Conservation (phyloP, 192 early-diverging fungal genomes). For the Coemansia biformis region DNA sequence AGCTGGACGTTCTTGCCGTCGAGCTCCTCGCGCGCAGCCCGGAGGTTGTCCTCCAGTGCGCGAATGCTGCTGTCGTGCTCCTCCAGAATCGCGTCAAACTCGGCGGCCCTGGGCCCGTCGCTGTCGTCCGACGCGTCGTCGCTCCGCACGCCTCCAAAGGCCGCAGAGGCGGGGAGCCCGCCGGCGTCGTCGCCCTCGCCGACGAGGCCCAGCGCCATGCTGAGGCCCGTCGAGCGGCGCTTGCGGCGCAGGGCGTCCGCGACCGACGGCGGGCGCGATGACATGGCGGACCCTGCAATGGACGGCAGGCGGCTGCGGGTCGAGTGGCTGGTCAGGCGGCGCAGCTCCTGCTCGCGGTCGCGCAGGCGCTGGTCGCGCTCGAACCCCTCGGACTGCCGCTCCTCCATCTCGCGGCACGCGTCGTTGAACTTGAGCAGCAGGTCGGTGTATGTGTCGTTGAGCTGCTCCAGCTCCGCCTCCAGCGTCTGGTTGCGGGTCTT, state of each 20-base stretch:
- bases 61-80: slow-evolving; percentile 66
- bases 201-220: background rate
- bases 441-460: slow-evolving; percentile 54
- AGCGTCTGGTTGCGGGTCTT: slow-evolving; percentile 39
- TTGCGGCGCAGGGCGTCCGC: slow-evolving; percentile 15
- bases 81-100: slow-evolving; percentile 64
- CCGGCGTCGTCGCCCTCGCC: slow-evolving; percentile 11
- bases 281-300: slow-evolving; percentile 1
- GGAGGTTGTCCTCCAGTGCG: slow-evolving; percentile 57
- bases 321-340: slow-evolving; percentile 35
- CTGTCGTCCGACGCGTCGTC: background rate
- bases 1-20: slow-evolving; percentile 53
- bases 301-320: slow-evolving; percentile 7
- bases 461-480: slow-evolving; percentile 50
- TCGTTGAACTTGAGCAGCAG: slow-evolving; percentile 54
- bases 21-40: slow-evolving; percentile 54
- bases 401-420: slow-evolving; percentile 50
- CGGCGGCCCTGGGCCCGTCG: slow-evolving; percentile 46
- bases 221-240: background rate
- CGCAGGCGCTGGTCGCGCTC: slow-evolving; percentile 50
- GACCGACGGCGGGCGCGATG: slow-evolving; percentile 14
- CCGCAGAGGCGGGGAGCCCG: background rate
- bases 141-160: too few relatives aligned
- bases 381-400: slow-evolving; percentile 46
- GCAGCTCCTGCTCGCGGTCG: slow-evolving; percentile 44